These are phyloP conservation scores for Picochlorum sp. DNA, from an alignment of 139 green algal genomes.

Conservation along the genomic window DNA sequence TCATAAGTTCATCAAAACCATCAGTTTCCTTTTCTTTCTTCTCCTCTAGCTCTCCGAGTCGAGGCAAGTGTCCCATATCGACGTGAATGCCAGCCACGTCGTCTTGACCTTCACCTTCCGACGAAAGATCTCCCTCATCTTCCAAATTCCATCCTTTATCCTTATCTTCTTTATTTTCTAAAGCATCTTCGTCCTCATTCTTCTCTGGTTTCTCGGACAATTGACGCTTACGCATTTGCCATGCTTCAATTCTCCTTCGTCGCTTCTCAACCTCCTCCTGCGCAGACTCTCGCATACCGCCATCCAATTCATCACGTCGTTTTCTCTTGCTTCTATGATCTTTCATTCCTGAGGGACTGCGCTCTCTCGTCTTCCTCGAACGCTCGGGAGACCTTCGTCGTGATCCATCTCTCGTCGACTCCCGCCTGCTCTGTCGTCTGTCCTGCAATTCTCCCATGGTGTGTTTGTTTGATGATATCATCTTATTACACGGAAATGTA, in stretches of 20 bases:
- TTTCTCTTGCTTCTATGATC: not conserved
- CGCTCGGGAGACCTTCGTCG: too few species aligned
- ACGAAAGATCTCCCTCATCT: not conserved
- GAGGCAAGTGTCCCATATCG: slow-evolving; percentile 2
- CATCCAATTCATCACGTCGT: not conserved
- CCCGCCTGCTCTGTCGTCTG: too few species aligned
- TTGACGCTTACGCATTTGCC: slow-evolving; percentile 24
- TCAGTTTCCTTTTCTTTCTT: not conserved
- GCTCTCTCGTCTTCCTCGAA: too few species aligned
- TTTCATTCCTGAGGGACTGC: too few species aligned
- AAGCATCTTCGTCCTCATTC: slow-evolving; percentile 8
- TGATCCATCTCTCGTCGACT: too few species aligned
- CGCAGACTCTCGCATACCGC: slow-evolving; percentile 12
- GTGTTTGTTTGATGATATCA: too few species aligned
- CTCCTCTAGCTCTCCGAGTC: not conserved
- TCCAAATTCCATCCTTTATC: slow-evolving; percentile 1
- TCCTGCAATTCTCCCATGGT: too few species aligned
- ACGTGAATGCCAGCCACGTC: not conserved
- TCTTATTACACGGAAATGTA: too few species aligned
- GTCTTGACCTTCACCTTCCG: not conserved
- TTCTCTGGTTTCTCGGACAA: slow-evolving; percentile 4
- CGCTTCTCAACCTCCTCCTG: slow-evolving; percentile 53
- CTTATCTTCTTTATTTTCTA: not conserved
- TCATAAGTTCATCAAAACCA: not conserved
- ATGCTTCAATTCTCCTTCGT: slow-evolving; percentile 54